phyloP scores from a whole-genome alignment of 768 basidiomycete species.

The Podaxis rugospora region DNA sequence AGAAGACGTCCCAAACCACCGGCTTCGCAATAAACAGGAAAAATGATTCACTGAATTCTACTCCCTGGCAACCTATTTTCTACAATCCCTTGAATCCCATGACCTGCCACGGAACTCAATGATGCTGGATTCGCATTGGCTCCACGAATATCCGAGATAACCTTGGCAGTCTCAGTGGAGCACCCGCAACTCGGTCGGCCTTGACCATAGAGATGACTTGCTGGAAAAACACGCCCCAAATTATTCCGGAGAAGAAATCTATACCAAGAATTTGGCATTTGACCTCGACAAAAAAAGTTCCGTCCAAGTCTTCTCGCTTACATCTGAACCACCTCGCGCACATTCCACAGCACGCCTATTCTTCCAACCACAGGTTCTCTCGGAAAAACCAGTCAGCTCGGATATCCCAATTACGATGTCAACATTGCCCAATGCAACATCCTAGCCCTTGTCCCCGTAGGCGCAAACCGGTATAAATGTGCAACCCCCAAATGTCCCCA shows the following conservation, averaged over 20 bases:
- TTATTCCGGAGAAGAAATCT: conserved; percentile 1
- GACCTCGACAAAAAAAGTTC: neutral
- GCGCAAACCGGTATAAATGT: neutral
- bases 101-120: neutral
- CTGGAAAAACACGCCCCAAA: neutral
- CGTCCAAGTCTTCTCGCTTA: neutral
- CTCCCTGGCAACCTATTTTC: neutral
- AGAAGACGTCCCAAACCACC: neutral
- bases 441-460: neutral
- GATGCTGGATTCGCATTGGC: neutral
- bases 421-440: neutral
- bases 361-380: neutral
- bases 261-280: neutral
- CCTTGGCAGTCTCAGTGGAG: neutral
- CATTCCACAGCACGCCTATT: neutral
- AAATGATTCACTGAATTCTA: neutral
- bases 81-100: neutral
- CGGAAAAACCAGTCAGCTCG: conserved; percentile 1
- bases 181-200: neutral
- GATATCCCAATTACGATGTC: neutral
- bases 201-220: neutral
- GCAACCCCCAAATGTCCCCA: neutral
- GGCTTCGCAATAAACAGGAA: neutral
- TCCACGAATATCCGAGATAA: conserved; percentile 3
- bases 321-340: neutral